Conservation (phyloP, 139 green algal genomes). For the Asterochloris erici region DNA sequence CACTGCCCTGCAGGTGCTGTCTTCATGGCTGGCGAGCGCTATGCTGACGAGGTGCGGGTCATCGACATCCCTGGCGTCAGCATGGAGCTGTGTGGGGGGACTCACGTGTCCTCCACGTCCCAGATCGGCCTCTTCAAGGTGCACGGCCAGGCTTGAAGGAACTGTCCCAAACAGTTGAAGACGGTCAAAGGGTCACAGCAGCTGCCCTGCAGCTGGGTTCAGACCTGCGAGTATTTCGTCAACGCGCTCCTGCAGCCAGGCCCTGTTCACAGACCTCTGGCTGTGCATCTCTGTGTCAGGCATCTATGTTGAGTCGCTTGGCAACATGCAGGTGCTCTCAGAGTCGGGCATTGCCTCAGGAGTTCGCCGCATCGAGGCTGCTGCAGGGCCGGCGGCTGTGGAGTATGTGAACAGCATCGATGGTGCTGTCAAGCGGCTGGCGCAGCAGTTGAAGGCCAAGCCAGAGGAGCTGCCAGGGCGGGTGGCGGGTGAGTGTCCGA, state of each 20-base stretch:
- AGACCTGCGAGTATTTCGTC: background rate
- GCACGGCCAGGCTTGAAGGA: background rate
- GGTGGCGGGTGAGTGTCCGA: conserved; percentile 29
- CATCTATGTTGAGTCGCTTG: no score
- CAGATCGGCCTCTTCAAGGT: conserved; percentile 80
- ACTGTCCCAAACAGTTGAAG: no score
- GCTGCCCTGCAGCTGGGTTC: no score
- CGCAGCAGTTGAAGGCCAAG: conserved; percentile 42
- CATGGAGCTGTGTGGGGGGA: conserved; percentile 90
- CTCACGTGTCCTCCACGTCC: conserved; percentile 66
- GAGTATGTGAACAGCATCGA: conserved; percentile 73
- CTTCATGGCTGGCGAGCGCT: conserved; percentile 96
- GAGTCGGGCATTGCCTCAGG: conserved; percentile 76
- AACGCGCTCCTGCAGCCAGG: background rate
- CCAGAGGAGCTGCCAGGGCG: conserved; percentile 52
- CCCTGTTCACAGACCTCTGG: no score
- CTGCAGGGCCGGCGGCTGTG: conserved; percentile 70
- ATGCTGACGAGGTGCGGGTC: conserved; percentile 84
- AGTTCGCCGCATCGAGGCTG: conserved; percentile 86
- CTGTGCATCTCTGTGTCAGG: no score
- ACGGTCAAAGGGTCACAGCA: no score
- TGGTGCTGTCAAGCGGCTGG: conserved; percentile 53
- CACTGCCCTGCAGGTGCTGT: conserved; percentile 56
- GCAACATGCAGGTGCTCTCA: conserved; percentile 40
- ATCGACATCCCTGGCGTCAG: conserved; percentile 65